These are phyloP conservation scores for Cicer bijugum DNA, from an alignment of 306 rosid genomes.

Conservation along the genomic window DNA sequence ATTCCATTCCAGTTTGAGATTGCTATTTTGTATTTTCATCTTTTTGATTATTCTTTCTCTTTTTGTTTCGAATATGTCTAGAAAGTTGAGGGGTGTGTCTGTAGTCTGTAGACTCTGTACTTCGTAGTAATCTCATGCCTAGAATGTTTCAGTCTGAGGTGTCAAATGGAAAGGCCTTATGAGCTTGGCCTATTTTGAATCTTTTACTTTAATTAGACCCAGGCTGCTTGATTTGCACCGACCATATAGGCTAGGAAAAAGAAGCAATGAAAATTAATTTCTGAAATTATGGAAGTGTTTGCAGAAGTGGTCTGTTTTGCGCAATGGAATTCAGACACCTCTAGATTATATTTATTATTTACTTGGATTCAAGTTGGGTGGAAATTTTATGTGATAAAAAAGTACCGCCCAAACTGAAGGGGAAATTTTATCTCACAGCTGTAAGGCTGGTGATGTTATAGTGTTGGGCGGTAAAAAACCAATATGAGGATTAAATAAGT, in stretches of 20 bases:
- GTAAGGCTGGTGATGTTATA: too few relatives aligned
- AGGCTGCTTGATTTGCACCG: slow-evolving; percentile 10
- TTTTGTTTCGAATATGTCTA: neutral
- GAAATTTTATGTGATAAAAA: too few relatives aligned
- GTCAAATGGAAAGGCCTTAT: slow-evolving; percentile 5
- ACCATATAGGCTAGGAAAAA: neutral
- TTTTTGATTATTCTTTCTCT: slow-evolving; percentile 16
- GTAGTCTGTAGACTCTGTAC: neutral
- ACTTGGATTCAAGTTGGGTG: neutral
- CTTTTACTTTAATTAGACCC: neutral
- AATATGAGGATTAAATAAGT: too few relatives aligned
- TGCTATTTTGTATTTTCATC: slow-evolving; percentile 41
- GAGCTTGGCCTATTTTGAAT: slow-evolving; percentile 24
- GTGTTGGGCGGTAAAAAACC: too few relatives aligned
- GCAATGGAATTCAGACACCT: neutral
- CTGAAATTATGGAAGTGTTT: neutral
- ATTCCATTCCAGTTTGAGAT: slow-evolving; percentile 27
- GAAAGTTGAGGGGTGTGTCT: slow-evolving; percentile 19
- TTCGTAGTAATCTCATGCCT: slow-evolving; percentile 19
- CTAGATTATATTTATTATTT: neutral
- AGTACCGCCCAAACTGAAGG: too few relatives aligned
- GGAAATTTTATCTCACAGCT: too few relatives aligned
- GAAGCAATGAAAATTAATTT: slow-evolving; percentile 4
- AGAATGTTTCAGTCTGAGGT: slow-evolving; percentile 21
- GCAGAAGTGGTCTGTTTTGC: neutral